These are phyloP conservation scores for Rhododendron simsii DNA, from an alignment of 148 eudicot genomes.

Conservation along the genomic window DNA sequence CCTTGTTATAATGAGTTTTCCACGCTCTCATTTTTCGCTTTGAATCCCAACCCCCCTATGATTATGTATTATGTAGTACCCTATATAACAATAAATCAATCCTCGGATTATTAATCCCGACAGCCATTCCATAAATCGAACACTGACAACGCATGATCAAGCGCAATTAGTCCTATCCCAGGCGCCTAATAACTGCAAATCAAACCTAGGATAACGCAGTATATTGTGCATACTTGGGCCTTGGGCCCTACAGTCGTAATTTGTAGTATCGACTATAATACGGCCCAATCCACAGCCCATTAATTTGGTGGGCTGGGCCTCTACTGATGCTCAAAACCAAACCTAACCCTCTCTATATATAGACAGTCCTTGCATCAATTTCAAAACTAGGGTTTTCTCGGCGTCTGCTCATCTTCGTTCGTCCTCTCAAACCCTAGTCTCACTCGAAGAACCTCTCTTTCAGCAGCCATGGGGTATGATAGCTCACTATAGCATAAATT, in stretches of 20 bases:
- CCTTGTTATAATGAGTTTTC: no score
- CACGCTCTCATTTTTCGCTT: no score
- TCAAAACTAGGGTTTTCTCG: constrained; percentile 4
- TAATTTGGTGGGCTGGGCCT: neutral
- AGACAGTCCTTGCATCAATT: neutral
- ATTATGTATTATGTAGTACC: no score
- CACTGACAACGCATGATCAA: no score
- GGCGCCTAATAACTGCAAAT: no score
- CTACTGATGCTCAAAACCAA: neutral
- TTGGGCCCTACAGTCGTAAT: neutral
- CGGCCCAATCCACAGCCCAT: neutral
- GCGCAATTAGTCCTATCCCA: no score
- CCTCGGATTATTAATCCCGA: no score
- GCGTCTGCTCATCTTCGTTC: constrained; percentile 4
- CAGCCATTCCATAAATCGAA: no score
- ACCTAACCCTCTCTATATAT: neutral
- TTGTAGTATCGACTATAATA: neutral
- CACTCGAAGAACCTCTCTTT: constrained; percentile 1
- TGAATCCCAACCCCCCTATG: no score
- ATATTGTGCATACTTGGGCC: neutral
- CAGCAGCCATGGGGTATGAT: constrained; percentile 22
- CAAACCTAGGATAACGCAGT: no score
- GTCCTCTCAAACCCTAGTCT: neutral
- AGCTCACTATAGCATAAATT: neutral
- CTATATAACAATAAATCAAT: no score